Conservation (phyloP, 768 basidiomycete genomes). For the Termitomyces sp. region DNA sequence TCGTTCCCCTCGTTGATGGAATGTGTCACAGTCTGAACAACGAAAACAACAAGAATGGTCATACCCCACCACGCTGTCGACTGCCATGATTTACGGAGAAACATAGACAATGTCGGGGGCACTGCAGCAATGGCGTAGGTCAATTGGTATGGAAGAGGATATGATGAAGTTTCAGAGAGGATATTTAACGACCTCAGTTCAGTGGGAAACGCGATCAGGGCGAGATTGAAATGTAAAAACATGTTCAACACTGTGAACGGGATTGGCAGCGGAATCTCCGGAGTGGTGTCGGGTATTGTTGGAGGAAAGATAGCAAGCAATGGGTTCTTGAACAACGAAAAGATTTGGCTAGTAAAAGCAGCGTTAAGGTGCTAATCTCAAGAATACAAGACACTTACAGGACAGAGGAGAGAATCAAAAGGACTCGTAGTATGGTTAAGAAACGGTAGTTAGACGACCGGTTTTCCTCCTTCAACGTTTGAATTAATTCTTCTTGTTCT, state of each 20-base stretch:
- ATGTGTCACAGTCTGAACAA: conserved; percentile 42
- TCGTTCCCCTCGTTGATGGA: conserved; percentile 42
- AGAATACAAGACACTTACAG: conserved; percentile 34
- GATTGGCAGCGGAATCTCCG: conserved; percentile 42
- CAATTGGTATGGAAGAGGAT: conserved; percentile 26
- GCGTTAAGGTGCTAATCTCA: not conserved
- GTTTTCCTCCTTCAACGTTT: conserved; percentile 43
- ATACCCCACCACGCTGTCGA: conserved; percentile 51
- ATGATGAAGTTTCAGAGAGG: conserved; percentile 14
- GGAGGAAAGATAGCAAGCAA: conserved; percentile 41
- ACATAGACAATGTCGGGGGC: conserved; percentile 45
- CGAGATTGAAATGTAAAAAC: conserved; percentile 47
- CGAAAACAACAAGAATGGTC: conserved; percentile 37
- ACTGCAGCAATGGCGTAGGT: conserved; percentile 39
- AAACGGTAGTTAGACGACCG: conserved; percentile 38
- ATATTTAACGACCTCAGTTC: conserved; percentile 31
- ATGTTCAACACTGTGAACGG: conserved; percentile 46
- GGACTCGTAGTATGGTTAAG: conserved; percentile 32
- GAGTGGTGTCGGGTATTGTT: conserved; percentile 9
- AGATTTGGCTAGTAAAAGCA: conserved; percentile 37
- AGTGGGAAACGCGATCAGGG: conserved; percentile 36
- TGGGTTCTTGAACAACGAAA: conserved; percentile 47
- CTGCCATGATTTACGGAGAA: conserved; percentile 49
- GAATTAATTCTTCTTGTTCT: conserved; percentile 65
- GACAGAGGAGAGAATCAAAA: conserved; percentile 41